Base-by-base conservation (phyloP, 768 basidiomycete genomes). In the Podaxis rugospora region DNA sequence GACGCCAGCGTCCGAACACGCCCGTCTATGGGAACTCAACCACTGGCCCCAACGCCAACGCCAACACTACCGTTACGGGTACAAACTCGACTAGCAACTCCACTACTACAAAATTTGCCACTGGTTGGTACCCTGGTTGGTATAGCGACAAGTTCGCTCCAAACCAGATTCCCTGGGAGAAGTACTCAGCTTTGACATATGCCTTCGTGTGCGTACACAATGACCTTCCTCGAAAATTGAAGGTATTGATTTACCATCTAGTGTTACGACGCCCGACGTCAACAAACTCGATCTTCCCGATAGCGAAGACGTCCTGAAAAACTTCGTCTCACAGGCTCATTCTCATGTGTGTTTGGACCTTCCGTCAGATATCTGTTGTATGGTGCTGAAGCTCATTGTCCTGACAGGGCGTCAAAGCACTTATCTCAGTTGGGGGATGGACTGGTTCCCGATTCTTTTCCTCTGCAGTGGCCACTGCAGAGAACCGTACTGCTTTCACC, bases 381-480 rank as follows among this genome's bases (percentile, higher is more conserved):
- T 14, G 23, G 10, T 32, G n/a, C 13, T 56, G 7, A 47, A 28
- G 18, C 7, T 63, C 35, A 53, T 44, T 35, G n/a, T 27, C 23
- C 42, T 27, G 1, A n/a, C 55, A 90, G 88, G 66, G 70, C 63
- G 86, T 89, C 10, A 74, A 77, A 51, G 83, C 89, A 0, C 69
- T 80, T 10, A 61, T 89, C 28, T 82, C 85, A 0, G 75, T 93
- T 16, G 90, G 90, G 28, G 90, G 90, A 23, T 92, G 88, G 87
- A 77, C 74, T 3, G 90, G 90, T 4, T 79, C 84, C 1, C 69
- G 64, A 27, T 89, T 76, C 70, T 92, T 84, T 69, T 91, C 89
- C 1, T 74, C 82, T 5, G 76, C 81, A 14, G 81, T 92, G 9
- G 83, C 79, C 3, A 84, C 80, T 4, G 70, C 83, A 0, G 71